Base-by-base conservation (phyloP, 768 basidiomycete species). In the Galerina marginata region DNA sequence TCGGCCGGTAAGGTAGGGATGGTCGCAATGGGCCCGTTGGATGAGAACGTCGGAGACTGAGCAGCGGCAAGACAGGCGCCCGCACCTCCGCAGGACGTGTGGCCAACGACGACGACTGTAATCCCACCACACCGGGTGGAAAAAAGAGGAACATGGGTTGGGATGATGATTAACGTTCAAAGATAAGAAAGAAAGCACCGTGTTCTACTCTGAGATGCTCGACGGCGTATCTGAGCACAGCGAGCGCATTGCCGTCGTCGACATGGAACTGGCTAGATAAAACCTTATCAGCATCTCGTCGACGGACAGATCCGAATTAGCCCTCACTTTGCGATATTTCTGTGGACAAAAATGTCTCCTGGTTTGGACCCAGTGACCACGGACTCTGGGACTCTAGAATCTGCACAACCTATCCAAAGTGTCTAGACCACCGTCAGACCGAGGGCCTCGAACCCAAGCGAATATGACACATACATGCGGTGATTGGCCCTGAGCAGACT, bases 311-410 rank as follows among this genome's bases (percentile, higher is more conserved):
- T 58, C 16, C 48, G 56, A 25, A 29, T 29, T 39, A 38, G 45
- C 20, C 37, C 43, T 54, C 36, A 75, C 89, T 96, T 95, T 54
- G 93, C 94, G 64, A 96, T 88, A 74, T 95, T 95, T 48, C 94
- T 80, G 74, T 93, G 88, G 29, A 90, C 87, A 67, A 96, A 95
- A 61, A 92, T 85, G 45, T 89, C 89, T 54, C 93, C 95, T 0
- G 94, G 94, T 63, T 81, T 81, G 9, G 85, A 78, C 38, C 79
- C 84, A 38, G 86, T 87, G 58, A 91, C 77, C 64, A 91, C 88
- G 38, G 85, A 85, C 72, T 93, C 93, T 16, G 92, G 92, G 2
- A 94, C 90, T 63, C 94, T 81, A 10, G 92, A 95, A 72, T 96
- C 94, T 39, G 92, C 83, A 72, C 90, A 92, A 51, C 90, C 89